These are phyloP conservation scores for Pilobolus umbonatus DNA, from an alignment of 192 early-diverging fungal genomes.

Conservation along the genomic window DNA sequence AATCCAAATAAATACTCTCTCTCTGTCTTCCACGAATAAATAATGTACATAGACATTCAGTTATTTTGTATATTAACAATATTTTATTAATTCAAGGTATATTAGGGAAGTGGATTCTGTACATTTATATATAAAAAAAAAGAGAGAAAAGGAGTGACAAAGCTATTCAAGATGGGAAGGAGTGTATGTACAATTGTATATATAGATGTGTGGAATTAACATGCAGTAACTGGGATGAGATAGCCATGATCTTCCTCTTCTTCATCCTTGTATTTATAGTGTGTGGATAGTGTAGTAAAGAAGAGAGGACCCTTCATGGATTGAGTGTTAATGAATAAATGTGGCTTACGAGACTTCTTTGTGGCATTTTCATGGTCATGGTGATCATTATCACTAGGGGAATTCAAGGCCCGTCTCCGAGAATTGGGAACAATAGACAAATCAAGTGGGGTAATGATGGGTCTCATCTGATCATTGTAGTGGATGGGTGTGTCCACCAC, in stretches of 20 bases:
- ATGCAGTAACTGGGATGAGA: conserved; percentile 6
- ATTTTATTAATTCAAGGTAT: background rate
- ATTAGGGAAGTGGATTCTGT: background rate
- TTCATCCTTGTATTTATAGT: conserved; percentile 12
- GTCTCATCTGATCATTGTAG: background rate
- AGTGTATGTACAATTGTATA: background rate
- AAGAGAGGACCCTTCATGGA: conserved; percentile 10
- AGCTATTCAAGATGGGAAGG: background rate
- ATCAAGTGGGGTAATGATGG: conserved; percentile 11
- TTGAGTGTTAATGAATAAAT: conserved; percentile 13
- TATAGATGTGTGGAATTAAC: background rate
- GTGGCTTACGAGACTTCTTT: conserved; percentile 9
- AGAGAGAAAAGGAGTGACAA: background rate
- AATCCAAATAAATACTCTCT: too few species aligned
- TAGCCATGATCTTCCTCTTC: conserved; percentile 18
- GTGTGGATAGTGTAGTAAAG: conserved; percentile 12
- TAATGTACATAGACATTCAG: background rate
- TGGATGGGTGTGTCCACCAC: background rate
- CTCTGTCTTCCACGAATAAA: too few species aligned
- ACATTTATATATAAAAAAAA: conserved; percentile 7
- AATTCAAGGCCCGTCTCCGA: conserved; percentile 3
- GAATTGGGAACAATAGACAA: conserved; percentile 13
- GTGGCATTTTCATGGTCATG: background rate
- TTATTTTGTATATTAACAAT: background rate
- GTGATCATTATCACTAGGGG: background rate